These are phyloP conservation scores for Solioccasus polychromus DNA, from an alignment of 768 basidiomycete species.

Conservation along the genomic window DNA sequence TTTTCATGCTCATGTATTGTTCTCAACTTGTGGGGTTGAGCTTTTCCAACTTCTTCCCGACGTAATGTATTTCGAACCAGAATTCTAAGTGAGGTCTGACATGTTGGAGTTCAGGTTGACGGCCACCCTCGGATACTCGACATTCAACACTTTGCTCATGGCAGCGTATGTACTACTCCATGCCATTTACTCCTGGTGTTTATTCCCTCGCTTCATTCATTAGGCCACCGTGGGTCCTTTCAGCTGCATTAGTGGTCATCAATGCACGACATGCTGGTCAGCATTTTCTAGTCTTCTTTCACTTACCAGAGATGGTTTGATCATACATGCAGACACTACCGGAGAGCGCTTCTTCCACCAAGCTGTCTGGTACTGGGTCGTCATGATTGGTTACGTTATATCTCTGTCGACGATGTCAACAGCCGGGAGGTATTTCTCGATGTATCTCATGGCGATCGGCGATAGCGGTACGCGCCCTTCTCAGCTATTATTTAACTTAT, in stretches of 20 bases:
- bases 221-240: constrained; percentile 62
- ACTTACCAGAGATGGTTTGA: neutral
- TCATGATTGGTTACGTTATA: constrained; percentile 61
- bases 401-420: constrained; percentile 49
- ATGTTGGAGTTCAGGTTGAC: constrained; percentile 40
- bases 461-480: constrained; percentile 35
- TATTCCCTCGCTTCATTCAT: neutral
- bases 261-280: constrained; percentile 56
- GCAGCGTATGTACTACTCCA: constrained; percentile 45
- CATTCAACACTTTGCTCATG: constrained; percentile 57
- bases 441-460: constrained; percentile 64
- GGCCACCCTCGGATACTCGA: constrained; percentile 58
- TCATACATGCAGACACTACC: constrained; percentile 41
- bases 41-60: constrained; percentile 61
- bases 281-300: neutral
- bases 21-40: constrained; percentile 55
- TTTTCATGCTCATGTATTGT: constrained; percentile 55
- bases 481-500: too few species aligned
- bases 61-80: constrained; percentile 28
- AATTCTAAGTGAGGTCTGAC: neutral
- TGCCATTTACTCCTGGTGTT: neutral
- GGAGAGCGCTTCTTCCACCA: constrained; percentile 68
- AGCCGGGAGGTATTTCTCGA: constrained; percentile 53
- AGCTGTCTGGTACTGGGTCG: constrained; percentile 54
- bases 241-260: constrained; percentile 45